A percentile compares a stretch with the other conserved stretches of the same genome.
These are phyloP conservation scores for Prototheca wickerhamii DNA, from an alignment of 163 green algal species.

Conservation along the genomic window DNA sequence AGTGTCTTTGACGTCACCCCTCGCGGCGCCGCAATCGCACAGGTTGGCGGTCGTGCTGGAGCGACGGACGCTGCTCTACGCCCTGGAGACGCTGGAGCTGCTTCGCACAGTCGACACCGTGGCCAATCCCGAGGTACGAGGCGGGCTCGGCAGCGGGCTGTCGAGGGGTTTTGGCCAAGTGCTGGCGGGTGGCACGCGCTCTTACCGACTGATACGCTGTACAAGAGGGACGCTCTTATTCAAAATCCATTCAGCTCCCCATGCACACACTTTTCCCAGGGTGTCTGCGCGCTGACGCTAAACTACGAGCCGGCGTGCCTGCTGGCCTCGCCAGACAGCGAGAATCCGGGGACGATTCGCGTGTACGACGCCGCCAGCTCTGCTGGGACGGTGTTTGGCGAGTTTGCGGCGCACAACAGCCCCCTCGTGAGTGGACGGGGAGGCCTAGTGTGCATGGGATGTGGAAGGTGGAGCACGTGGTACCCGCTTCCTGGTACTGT, in stretches of 20 bases:
- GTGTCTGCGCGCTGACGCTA: conserved; percentile 46
- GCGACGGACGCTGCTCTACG: conserved; percentile 50
- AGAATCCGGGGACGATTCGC: conserved; percentile 30
- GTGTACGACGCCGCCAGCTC: conserved; percentile 48
- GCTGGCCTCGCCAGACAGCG: conserved; percentile 45
- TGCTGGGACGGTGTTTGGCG: conserved; percentile 46
- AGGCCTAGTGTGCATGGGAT: too few species aligned
- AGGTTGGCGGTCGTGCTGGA: conserved; percentile 22
- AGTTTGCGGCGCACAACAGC: conserved; percentile 60
- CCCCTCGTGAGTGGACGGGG: conserved; percentile 43
- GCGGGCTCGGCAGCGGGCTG: not conserved
- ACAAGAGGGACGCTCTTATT: too few species aligned
- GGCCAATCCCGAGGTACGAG: conserved; percentile 24
- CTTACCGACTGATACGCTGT: too few species aligned
- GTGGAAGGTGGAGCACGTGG: too few species aligned
- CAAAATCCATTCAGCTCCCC: not conserved
- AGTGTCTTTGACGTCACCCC: not conserved
- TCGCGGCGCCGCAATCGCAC: not conserved
- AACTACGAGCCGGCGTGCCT: conserved; percentile 38
- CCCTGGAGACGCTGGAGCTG: conserved; percentile 51
- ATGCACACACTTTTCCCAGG: conserved; percentile 13
- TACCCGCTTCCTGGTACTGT: too few species aligned
- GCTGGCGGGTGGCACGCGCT: too few species aligned
- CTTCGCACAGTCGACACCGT: conserved; percentile 53
- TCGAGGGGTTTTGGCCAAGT: not conserved